phyloP scores from a whole-genome alignment of 352 stramenopile species.

The Globisporangium emineosum region DNA sequence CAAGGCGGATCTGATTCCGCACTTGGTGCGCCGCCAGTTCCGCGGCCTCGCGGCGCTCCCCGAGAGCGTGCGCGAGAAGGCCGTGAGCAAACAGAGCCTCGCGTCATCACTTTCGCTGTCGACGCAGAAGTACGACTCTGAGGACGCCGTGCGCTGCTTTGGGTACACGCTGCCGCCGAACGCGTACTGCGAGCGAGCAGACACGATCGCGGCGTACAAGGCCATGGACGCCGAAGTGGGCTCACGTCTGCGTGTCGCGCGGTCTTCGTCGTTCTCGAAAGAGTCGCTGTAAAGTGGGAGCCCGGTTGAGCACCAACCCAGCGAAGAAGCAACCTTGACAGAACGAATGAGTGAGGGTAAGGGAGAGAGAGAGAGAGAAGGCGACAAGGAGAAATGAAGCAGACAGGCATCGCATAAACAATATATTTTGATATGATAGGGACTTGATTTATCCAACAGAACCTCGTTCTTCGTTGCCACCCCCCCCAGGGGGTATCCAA shows the following conservation, averaged over 20 bases:
- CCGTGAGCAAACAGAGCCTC: conserved; percentile 52
- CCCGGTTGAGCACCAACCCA: too few relatives aligned
- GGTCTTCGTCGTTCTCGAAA: conserved; percentile 50
- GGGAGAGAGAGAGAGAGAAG: not conserved
- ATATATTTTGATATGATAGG: not conserved
- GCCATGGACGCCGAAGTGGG: conserved; percentile 75
- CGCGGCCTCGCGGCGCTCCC: conserved; percentile 53
- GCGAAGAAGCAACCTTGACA: too few relatives aligned
- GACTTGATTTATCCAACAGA: not conserved
- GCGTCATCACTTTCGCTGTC: conserved; percentile 61
- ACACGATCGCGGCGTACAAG: conserved; percentile 68
- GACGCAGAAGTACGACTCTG: conserved; percentile 41
- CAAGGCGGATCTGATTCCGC: conserved; percentile 76
- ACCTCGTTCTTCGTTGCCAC: not conserved
- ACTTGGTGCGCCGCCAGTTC: conserved; percentile 78
- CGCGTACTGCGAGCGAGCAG: conserved; percentile 75
- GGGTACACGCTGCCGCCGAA: conserved; percentile 69
- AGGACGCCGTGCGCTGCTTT: conserved; percentile 76
- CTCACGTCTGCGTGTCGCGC: conserved; percentile 61
- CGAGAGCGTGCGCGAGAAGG: conserved; percentile 52
- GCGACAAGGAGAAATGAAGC: not conserved
- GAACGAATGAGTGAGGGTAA: not conserved
- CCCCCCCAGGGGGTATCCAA: too few relatives aligned
- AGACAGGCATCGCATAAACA: not conserved
- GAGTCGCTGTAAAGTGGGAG: not conserved